Evolutionary conservation across 2,329 filamentous ascomycete genomes (phyloP).

Genomic region (Scedosporium apiospermum): DNA sequence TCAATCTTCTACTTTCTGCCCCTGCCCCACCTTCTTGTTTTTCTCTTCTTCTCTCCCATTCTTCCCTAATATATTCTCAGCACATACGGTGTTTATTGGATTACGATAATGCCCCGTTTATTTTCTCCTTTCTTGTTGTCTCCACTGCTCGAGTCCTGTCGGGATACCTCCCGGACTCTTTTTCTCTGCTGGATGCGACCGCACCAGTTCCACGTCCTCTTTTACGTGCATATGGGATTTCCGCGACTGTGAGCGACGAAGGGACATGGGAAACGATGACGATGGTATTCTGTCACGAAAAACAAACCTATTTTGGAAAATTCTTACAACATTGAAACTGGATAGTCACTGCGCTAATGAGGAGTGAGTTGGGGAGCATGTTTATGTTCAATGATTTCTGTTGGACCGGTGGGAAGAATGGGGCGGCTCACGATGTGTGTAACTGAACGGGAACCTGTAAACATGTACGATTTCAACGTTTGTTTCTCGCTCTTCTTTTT

Average conservation of each 20-base stretch:
- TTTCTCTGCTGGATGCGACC: background rate
- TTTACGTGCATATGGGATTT: background rate
- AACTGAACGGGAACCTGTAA: background rate
- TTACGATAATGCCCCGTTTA: background rate
- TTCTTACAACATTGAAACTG: background rate
- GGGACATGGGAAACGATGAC: background rate
- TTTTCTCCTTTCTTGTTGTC: background rate
- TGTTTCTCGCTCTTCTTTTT: background rate
- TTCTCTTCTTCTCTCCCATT: background rate
- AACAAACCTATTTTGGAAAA: background rate
- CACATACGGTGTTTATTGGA: background rate
- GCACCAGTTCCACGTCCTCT: background rate
- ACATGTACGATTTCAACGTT: conserved; percentile 1
- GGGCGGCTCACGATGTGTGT: background rate
- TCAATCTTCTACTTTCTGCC: background rate
- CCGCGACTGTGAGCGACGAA: background rate
- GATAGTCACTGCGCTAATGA: background rate
- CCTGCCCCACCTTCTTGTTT: background rate
- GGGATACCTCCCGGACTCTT: background rate
- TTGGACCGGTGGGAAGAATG: background rate
- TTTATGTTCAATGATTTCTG: background rate
- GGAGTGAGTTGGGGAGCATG: background rate
- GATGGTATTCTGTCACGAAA: background rate
- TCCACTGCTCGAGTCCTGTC: background rate
- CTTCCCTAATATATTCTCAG: conserved; percentile 1